Evolutionary conservation across 148 eudicot species (phyloP), one percentile per base, ranked within the genome.

Genomic region (Bassia scoparia): DNA sequence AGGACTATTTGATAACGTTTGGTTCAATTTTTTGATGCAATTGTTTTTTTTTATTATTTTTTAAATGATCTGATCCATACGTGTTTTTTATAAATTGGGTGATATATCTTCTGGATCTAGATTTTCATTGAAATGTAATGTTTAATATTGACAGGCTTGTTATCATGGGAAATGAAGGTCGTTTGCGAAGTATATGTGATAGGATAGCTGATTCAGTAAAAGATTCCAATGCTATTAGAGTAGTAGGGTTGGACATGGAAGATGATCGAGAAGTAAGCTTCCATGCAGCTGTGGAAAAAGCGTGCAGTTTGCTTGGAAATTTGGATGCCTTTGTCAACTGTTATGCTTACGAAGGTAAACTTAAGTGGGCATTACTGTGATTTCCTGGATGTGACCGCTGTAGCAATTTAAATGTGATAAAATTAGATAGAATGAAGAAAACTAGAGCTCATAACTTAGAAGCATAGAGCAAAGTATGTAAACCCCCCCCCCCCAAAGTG

Each of bases 321-420:
- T 46, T 94, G 69, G 98, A 89, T 67, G 87, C 97, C 52, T 87
- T 91, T 72, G 91, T 91, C 65, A 81, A 87, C 60, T 88, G 93
- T 62, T 91, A 82, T 72, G 66, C 86, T 71, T 94, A 87, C 69
- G 97, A 91, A 91, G 97, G 98, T 94, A 86, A 68, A 7, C 46
- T 68, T 53, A n/a, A 16, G 21, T 52, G 58, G 15, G 58, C 23
- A 29, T 48, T 67, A 44, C 53, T 16, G 12, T 44, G 21, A 8
- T 24, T 38, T 74, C 33, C 23, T 64, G 11, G 38, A 27, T 53
- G 41, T 53, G 0, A 41, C 33, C 33, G 10, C 35, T 73, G 37
- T 31, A 17, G 37, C 53, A 16, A n/a, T 74, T 38, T 37, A 48
- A 46, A 7, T 10, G 31, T 59, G 37, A 11, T 35, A 2, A 2